Evolutionary conservation across 352 stramenopile species (phyloP), one percentile per base, ranked within the genome.

Genomic region (Globisporangium megalacanthum): DNA sequence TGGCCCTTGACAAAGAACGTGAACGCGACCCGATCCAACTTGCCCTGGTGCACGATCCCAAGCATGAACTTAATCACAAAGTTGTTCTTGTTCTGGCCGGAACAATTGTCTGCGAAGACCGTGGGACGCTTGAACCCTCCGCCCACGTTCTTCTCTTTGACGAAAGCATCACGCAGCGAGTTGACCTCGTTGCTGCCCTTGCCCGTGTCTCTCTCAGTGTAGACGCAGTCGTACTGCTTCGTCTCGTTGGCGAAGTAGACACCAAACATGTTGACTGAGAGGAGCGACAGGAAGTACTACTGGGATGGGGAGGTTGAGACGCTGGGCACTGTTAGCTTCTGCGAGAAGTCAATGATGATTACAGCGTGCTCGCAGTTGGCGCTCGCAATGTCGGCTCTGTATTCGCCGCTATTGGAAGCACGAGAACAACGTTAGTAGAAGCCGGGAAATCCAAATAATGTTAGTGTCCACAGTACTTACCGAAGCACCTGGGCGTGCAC

Each of bases 231-330:
- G 13, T 31, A 54, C 25, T 67, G 54, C 19, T 46, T 52, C 4
- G 36, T 19, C 11, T 59, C 35, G 36, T 65, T 60, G 15, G 47
- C 59, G 39, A 61, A 47, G 20, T 49, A 59, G 11, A 61, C 58
- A 5, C 64, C 55, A 13, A 70, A 70, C n/a, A 62, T 25, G 25
- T 51, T 66, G 14, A 68, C 56, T 3, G 29, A 22, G 6, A 56
- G n/a, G 0, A 72, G 50, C 13, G 54, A 68, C 4, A 56, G 11
- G 33, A 72, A 66, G 37, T 66, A 72, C 53, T 53, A 65, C 14
- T 66, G 45, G 19, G 19, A 50, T 4, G 45, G 45, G 4, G 37
- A 64, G 54, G 2, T 42, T 19, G 1, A 54, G 49, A 48, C 4
- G n/a, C 47, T 22, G 61, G 19, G 45, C 45, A 50, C 65, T 0